phyloP scores from a whole-genome alignment of 257 asterid species.

The Solanum paucissectum region DNA sequence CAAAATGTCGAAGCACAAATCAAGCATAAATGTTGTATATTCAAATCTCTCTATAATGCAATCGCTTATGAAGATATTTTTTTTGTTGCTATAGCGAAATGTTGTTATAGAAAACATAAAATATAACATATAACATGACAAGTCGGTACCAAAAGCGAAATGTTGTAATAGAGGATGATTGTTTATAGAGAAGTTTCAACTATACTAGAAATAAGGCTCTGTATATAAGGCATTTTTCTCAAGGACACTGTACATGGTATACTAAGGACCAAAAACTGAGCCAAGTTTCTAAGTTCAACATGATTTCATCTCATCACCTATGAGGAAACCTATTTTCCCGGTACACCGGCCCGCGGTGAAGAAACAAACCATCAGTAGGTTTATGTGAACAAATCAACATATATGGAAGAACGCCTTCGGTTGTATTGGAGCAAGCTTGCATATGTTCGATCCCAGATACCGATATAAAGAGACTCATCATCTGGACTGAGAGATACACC shows the following conservation, averaged over 20 bases:
- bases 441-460: constrained; percentile 67
- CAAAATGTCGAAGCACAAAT: background rate
- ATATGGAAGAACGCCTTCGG: constrained; percentile 34
- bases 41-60: background rate
- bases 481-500: constrained; percentile 67
- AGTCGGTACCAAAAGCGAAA: background rate
- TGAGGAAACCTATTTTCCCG: background rate
- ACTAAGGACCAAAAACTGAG: background rate
- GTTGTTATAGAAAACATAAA: background rate
- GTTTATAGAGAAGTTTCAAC: background rate
- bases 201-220: background rate
- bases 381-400: constrained; percentile 47
- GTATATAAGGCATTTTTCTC: background rate
- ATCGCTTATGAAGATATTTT: background rate
- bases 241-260: background rate
- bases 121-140: background rate
- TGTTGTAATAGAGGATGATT: background rate
- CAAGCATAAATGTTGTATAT: background rate
- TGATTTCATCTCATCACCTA: background rate
- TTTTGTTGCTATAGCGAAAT: background rate
- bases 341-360: background rate
- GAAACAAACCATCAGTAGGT: background rate
- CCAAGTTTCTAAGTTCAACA: background rate
- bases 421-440: constrained; percentile 75
- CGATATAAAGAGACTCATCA: constrained; percentile 51